Base-by-base conservation (phyloP, 2,329 filamentous ascomycete species). In the Trichoderma guizhouense region DNA sequence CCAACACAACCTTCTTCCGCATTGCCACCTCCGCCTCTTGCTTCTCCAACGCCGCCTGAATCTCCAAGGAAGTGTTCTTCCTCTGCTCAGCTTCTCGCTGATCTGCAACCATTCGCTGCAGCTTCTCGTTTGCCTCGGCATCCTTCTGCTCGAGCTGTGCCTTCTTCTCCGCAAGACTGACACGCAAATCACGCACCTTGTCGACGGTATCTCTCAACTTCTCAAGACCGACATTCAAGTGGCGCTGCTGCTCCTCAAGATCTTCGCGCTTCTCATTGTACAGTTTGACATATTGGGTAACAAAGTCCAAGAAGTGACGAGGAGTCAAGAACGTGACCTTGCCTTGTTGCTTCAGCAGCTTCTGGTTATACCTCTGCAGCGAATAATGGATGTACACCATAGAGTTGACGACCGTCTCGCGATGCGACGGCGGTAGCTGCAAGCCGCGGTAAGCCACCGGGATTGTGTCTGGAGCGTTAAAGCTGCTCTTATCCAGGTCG, bases 301-400 rank as follows among this genome's bases (percentile, higher is more conserved):
- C 95, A 78, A 99, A 99, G 81, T 99, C 97, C 66, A 99, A 85
- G 85, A 97, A 99, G 82, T 99, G 96, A 60, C 96, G 91, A 60
- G 96, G 96, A 12, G 97, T 99, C 71, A 99, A 89, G 85, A 93
- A 98, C 0, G 96, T 98, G 34, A 92, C 88, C 82, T 93, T 94
- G 81, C 93, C 94, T 83, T 98, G 96, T 80, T 98, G 96, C 80
- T 94, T 96, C 74, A 92, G 89, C 28, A 99, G 86, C 78, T 94
- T 95, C 76, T 88, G 86, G 79, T 99, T 99, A 87, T 98, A 97
- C 65, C 89, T 88, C 74, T 95, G 93, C 63, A 99, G 85, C 2
- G 96, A 99, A 83, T 98, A 94, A 79, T 99, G 96, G 24, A 99
- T 95, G 79, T 97, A 97, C 3, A 99, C 97, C 96, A 99, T 99